Conservation (phyloP, 441 rosid species). For the Mallotus repandus region DNA sequence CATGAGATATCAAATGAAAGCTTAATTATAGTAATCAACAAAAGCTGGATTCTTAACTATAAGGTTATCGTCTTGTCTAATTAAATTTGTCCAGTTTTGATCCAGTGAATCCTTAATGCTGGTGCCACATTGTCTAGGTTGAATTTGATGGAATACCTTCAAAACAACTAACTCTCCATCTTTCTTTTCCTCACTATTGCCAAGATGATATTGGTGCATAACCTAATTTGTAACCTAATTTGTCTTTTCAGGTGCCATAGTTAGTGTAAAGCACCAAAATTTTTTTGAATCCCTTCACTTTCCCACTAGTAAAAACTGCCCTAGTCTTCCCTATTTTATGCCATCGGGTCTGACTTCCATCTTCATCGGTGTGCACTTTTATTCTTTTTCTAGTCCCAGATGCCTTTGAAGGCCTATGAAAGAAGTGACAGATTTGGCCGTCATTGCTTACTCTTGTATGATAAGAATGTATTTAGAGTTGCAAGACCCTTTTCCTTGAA, state of each 20-base stretch:
- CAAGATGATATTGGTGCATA: slow-evolving; percentile 97
- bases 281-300: slow-evolving; percentile 76
- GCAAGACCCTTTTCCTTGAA: neutral
- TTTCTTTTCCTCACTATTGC: slow-evolving; percentile 78
- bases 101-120: slow-evolving; percentile 26
- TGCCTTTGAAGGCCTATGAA: slow-evolving; percentile 96
- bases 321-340: slow-evolving; percentile 98
- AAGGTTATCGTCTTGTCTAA: slow-evolving; percentile 19
- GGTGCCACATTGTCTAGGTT: slow-evolving; percentile 85
- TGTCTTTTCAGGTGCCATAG: slow-evolving; percentile 93
- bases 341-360: slow-evolving; percentile 93
- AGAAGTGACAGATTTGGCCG: slow-evolving; percentile 93
- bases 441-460: slow-evolving; percentile 77
- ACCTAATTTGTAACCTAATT: no score
- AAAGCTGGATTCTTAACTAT: slow-evolving; percentile 19
- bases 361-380: slow-evolving; percentile 77
- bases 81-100: slow-evolving; percentile 17
- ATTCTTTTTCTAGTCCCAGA: slow-evolving; percentile 94
- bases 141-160: slow-evolving; percentile 92
- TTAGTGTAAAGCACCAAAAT: slow-evolving; percentile 93
- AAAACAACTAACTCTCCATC: slow-evolving; percentile 88
- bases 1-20: slow-evolving; percentile 34
- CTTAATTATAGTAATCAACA: slow-evolving; percentile 25
- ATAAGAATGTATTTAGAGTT: neutral
- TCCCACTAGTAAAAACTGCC: slow-evolving; percentile 50